A percentile compares a stretch with the other conserved stretches of the same genome.
Evolutionary conservation across 345 rosid genomes (phyloP).

Genomic region (Rhodamnia rubescens): DNA sequence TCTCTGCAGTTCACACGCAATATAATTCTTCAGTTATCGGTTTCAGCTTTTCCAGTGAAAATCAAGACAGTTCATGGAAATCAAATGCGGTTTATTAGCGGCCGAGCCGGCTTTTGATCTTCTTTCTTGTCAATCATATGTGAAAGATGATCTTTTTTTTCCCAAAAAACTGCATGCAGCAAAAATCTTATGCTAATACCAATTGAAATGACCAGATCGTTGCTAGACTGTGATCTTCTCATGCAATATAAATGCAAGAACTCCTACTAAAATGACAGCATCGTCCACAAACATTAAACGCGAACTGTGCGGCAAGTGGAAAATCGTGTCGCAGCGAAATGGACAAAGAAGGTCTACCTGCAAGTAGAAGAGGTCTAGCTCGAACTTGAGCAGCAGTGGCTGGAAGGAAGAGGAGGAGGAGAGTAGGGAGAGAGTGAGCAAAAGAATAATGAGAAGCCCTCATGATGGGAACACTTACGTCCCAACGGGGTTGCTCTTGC

Average conservation of each 20-base stretch:
- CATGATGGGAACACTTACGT: background rate
- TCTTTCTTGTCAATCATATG: background rate
- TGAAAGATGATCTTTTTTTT: background rate
- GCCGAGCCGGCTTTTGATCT: background rate
- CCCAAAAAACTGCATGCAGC: background rate
- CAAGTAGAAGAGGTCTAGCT: background rate
- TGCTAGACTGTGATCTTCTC: background rate
- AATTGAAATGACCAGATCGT: background rate
- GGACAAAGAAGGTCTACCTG: background rate
- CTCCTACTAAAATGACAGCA: background rate
- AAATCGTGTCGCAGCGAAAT: background rate
- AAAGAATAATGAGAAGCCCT: background rate
- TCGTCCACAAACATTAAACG: background rate
- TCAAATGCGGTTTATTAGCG: background rate
- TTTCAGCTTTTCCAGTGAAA: background rate
- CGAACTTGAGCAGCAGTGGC: background rate
- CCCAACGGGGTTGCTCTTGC: background rate
- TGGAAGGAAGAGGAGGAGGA: background rate
- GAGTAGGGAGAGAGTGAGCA: background rate
- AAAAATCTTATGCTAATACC: background rate
- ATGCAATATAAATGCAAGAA: background rate
- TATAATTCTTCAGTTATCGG: background rate
- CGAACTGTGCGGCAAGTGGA: background rate
- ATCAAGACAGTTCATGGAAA: background rate
- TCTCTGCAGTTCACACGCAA: background rate